These are phyloP conservation scores for Epithele typhae DNA, from an alignment of 768 basidiomycete genomes.

Conservation along the genomic window DNA sequence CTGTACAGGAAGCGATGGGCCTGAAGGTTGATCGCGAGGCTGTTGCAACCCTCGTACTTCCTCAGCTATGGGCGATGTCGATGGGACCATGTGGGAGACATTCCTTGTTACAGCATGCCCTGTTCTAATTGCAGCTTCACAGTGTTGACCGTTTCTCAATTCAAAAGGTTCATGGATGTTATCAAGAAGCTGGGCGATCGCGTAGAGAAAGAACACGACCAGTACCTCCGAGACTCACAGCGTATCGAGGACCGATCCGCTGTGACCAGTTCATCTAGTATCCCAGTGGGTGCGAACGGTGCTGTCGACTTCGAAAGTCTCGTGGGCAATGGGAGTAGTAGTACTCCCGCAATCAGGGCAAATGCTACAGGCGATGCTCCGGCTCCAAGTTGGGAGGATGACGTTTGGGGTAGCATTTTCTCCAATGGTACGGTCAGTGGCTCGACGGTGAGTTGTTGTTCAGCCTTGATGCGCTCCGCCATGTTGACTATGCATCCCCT, in stretches of 20 bases:
- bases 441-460: constrained; percentile 18
- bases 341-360: constrained; percentile 41
- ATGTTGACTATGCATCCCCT: constrained; percentile 12
- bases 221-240: constrained; percentile 90
- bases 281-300: constrained; percentile 33
- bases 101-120: not conserved
- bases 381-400: constrained; percentile 67
- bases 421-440: constrained; percentile 7
- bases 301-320: constrained; percentile 84
- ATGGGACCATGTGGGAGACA: constrained; percentile 79
- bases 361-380: constrained; percentile 36
- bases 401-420: constrained; percentile 82
- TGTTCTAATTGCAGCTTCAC: too few relatives aligned
- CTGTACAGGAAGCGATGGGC: constrained; percentile 95
- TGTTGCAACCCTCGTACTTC: constrained; percentile 53
- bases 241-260: constrained; percentile 78
- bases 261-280: constrained; percentile 34
- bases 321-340: constrained; percentile 43
- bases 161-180: constrained; percentile 87
- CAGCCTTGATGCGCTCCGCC: not conserved
- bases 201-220: constrained; percentile 89
- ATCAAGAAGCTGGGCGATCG: constrained; percentile 75
- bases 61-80: constrained; percentile 87
- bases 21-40: constrained; percentile 91
- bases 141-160: constrained; percentile 85